Conservation (phyloP, 345 rosid genomes). For the Tarenaya hassleriana region DNA sequence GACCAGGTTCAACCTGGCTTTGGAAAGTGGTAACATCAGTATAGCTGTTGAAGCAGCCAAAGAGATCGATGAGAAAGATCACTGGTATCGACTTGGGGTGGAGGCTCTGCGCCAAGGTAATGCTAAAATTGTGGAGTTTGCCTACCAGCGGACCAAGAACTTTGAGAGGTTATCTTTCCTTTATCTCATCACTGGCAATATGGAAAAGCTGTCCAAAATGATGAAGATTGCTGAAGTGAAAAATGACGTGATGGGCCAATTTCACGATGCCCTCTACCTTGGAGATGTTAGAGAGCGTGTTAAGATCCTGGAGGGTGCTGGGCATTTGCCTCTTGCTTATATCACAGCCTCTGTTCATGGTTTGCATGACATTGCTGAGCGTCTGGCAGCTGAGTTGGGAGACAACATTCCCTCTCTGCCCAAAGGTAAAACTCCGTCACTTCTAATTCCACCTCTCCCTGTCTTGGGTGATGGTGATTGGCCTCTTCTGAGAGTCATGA, state of each 20-base stretch:
- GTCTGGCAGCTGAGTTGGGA: constrained; percentile 63
- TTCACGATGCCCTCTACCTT: constrained; percentile 81
- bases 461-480: constrained; percentile 74
- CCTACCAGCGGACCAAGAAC: constrained; percentile 89
- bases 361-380: constrained; percentile 58
- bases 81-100: constrained; percentile 88
- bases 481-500: constrained; percentile 87
- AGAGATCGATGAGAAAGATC: constrained; percentile 87
- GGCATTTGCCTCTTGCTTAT: constrained; percentile 83
- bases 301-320: constrained; percentile 73
- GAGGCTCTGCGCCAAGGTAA: constrained; percentile 97
- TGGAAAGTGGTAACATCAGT: constrained; percentile 90
- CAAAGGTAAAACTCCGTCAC: constrained; percentile 53
- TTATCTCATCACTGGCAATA: constrained; percentile 76
- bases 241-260: constrained; percentile 90
- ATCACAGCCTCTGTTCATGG: constrained; percentile 74
- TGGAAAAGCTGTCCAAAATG: constrained; percentile 77
- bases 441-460: constrained; percentile 71
- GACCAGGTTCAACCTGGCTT: constrained; percentile 85
- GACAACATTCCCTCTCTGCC: constrained; percentile 64
- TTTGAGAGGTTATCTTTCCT: constrained; percentile 90
- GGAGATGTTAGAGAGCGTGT: constrained; percentile 83
- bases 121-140: constrained; percentile 81
- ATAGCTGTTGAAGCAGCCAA: constrained; percentile 91
- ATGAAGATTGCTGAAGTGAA: constrained; percentile 85